Evolutionary conservation across 2,329 filamentous ascomycete species (phyloP).

Genomic region (Fusarium hostae): DNA sequence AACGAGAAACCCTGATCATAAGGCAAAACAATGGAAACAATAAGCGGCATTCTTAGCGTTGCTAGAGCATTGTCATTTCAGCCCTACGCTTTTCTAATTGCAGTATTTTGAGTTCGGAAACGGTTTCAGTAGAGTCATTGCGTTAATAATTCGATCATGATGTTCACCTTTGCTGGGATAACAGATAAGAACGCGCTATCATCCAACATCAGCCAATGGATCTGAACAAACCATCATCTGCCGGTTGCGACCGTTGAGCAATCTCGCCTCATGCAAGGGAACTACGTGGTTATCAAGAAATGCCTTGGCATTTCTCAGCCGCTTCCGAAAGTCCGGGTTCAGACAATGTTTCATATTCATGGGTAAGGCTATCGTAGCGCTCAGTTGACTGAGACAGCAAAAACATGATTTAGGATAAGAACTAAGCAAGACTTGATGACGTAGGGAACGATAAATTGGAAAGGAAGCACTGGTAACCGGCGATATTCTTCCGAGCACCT

Average conservation of each 20-base stretch:
- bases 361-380: not conserved
- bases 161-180: not conserved
- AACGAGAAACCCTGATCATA: not conserved
- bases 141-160: not conserved
- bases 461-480: not conserved
- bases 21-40: conserved; percentile 8
- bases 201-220: not conserved
- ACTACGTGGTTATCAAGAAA: not conserved
- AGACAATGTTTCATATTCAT: not conserved
- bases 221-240: not conserved
- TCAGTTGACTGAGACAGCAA: not conserved
- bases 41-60: conserved; percentile 14
- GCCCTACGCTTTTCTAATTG: conserved; percentile 17
- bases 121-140: not conserved
- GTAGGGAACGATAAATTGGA: not conserved
- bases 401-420: not conserved
- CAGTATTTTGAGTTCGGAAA: not conserved
- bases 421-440: not conserved
- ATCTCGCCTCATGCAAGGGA: conserved; percentile 1
- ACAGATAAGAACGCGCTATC: not conserved
- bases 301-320: conserved; percentile 15
- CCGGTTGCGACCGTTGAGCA: conserved; percentile 13
- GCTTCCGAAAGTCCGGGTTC: not conserved
- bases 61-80: conserved; percentile 9
- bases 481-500: not conserved